These are phyloP conservation scores for Corynespora cassiicola DNA, from an alignment of 2,329 filamentous ascomycete species.

Conservation along the genomic window DNA sequence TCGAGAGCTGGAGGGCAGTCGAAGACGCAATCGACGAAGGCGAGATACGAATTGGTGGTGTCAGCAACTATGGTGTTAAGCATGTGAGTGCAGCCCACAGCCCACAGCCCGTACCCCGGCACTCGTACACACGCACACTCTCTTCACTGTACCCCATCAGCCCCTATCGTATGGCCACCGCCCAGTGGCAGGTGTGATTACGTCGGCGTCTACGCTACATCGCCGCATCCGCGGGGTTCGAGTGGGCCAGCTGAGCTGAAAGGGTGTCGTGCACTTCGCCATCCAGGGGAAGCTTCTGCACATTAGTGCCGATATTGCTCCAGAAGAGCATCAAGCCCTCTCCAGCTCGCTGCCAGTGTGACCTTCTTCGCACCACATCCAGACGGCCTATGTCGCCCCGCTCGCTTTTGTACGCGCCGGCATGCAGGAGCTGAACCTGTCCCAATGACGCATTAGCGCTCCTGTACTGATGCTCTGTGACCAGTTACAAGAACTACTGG, in stretches of 20 bases:
- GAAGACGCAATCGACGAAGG: constrained; percentile 77
- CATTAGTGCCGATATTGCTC: too few relatives aligned
- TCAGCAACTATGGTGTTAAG: constrained; percentile 79
- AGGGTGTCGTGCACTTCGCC: too few relatives aligned
- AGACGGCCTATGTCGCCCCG: not conserved
- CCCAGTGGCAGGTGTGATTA: too few relatives aligned
- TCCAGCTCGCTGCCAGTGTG: not conserved
- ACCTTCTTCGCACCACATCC: not conserved
- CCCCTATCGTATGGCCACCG: too few relatives aligned
- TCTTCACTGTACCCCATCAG: too few relatives aligned
- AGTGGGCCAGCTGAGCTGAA: too few relatives aligned
- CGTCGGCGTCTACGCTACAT: too few relatives aligned
- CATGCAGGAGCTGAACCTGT: constrained; percentile 10
- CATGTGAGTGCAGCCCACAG: constrained; percentile 71
- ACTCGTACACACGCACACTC: too few relatives aligned
- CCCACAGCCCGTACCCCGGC: too few relatives aligned
- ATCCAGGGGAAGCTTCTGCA: too few relatives aligned
- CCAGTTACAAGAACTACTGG: constrained; percentile 73
- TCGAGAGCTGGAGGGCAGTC: constrained; percentile 77
- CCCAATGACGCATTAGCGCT: constrained; percentile 3
- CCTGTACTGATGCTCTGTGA: constrained; percentile 18
- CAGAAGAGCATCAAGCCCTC: too few relatives aligned
- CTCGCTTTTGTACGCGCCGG: constrained; percentile 2
- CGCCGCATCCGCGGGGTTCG: too few relatives aligned
- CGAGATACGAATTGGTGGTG: constrained; percentile 73